Base-by-base conservation (phyloP, 495 filamentous ascomycete genomes). In the Podospora pseudocomata region DNA sequence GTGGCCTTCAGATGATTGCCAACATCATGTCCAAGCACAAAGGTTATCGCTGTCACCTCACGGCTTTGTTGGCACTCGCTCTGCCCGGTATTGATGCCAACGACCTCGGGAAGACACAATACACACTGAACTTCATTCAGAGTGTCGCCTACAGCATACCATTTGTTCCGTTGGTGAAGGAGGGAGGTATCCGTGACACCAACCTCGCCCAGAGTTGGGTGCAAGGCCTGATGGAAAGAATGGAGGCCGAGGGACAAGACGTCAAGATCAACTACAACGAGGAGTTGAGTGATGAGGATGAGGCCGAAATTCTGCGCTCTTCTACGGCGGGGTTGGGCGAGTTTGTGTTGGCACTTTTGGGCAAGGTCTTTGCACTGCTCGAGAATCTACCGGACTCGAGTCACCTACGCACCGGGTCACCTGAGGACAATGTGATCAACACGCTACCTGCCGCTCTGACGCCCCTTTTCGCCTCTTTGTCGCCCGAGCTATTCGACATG, bases 21-120 rank as follows among this genome's bases (percentile, higher is more conserved):
- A 90, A 90, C 78, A 88, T 92, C 67, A 95, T 99, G 86, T 87
- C 92, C 5, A 89, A 89, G 65, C 92, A 93, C 28, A 97, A 93
- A 74, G 95, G 95, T 27, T 97, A 93, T 70, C 86, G 95, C 66
- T 98, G 96, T 71, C 95, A 99, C 75, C 87, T 98, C 73, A 98
- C 96, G 13, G 93, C 94, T 1, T 78, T 98, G 44, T 80, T 99
- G 20, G 96, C 94, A 7, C 85, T 99, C 65, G 92, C 95, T 2
- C 83, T 99, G 53, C 95, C 95, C 1, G 95, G 95, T 34, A 96
- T 99, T 63, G 95, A 99, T 80, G 94, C 95, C 34, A 99, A 99
- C 77, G 95, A 99, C 79, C 84, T 99, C 34, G 92, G 94, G 70
- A 99, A 99, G 80, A 97, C 95, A 20, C 83, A 96, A 64, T 92